Base-by-base conservation (phyloP, 116 monocot species). In the Papilionanthe hybrid region DNA sequence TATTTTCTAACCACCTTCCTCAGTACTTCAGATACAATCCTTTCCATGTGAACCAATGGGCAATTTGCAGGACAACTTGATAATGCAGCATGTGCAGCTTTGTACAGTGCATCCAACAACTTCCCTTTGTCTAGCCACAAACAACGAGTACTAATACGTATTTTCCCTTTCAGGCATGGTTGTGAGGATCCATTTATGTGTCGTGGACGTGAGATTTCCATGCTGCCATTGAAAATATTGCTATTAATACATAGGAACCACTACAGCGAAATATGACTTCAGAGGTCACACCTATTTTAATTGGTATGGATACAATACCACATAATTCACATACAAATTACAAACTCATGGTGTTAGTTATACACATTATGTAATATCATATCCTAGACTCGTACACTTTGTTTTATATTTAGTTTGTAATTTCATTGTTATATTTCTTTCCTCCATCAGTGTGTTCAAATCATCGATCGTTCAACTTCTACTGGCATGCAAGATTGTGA, bases 81-180 rank as follows among this genome's bases (percentile, higher is more conserved):
- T 23, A 97, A 82, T 75, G 94, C 89, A 79, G 97, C 94, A 82
- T 92, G 88, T 50, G 97, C 97, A 86, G 92, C 92, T 89, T 92
- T 94, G 79, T 97, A 92, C 12, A 97, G 92, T 45, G 92, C 94
- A 86, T 94, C 94, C 72, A 97, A 29, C 41, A 97, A 88, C 72
- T 94, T 97, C 79, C 97, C 97, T 76, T 94, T 92, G 82, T 97
- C 97, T 48, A 97, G 88, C 97, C 97, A 97, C 55, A 97, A 81
- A 83, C 97, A 97, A 0, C 94, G 88, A 8, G 94, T 97, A 41
- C 88, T 91, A 10, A 97, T 97, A 79, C 83, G 85, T 82, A 97
- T 85, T 80, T 97, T 97, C 6, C 94, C 94, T 86, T 94, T 92
- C 45, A 94, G 76, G 44, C 55, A 67, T 75, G 77, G 49, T 82